phyloP scores from a whole-genome alignment of 2,329 filamentous ascomycete species.

The Aspergillus flavus region DNA sequence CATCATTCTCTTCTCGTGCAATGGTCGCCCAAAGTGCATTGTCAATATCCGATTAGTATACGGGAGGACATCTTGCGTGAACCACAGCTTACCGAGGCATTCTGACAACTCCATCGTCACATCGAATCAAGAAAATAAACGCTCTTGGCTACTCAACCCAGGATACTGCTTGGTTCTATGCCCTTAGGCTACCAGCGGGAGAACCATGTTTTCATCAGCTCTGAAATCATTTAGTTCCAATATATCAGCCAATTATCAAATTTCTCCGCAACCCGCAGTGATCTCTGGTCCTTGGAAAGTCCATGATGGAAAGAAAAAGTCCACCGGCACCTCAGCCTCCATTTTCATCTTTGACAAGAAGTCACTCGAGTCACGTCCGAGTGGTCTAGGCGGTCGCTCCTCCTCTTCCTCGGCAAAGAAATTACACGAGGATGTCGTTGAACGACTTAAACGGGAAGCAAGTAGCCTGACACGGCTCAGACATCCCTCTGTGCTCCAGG shows the following conservation, averaged over 20 bases:
- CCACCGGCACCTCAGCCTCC: conserved; percentile 82
- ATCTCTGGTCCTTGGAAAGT: conserved; percentile 94
- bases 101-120: background rate
- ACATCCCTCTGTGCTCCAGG: conserved; percentile 88
- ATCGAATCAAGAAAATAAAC: background rate
- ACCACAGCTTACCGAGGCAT: conserved; percentile 2
- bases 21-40: background rate
- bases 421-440: conserved; percentile 84
- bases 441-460: conserved; percentile 88
- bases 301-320: conserved; percentile 96
- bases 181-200: background rate
- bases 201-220: conserved; percentile 85
- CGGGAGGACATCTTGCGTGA: background rate
- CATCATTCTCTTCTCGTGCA: background rate
- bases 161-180: background rate
- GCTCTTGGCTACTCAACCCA: background rate
- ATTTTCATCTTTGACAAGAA: conserved; percentile 96
- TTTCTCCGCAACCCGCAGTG: conserved; percentile 74
- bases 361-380: conserved; percentile 70
- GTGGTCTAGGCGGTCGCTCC: conserved; percentile 62
- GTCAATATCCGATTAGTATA: background rate
- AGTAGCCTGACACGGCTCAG: conserved; percentile 83
- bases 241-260: conserved; percentile 87
- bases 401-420: conserved; percentile 70
- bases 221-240: conserved; percentile 94